Base-by-base conservation (phyloP, 345 rosid species). In the Salix udensis region DNA sequence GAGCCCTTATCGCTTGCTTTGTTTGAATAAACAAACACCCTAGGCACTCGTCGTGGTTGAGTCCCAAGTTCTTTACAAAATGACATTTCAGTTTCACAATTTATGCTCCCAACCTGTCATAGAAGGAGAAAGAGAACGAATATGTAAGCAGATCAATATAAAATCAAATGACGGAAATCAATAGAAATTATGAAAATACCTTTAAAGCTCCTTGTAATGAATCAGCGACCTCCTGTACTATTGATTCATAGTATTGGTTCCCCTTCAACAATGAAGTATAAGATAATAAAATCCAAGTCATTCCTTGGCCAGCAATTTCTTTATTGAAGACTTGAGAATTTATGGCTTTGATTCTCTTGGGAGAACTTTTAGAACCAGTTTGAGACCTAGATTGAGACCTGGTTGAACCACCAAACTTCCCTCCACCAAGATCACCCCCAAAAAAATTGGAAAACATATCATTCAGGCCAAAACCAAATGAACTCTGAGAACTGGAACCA, bases 221-320 rank as follows among this genome's bases (percentile, higher is more conserved):
- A 75, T 67, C 84, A 72, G 88, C 85, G 58, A 87, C 97, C 86
- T 96, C 94, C 78, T 82, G 89, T 21, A 88, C 36, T 5, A 74
- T 71, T 5, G 94, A 90, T 72, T 93, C 96, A 78, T 85, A 83
- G 83, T 86, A 78, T 77, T 84, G 83, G 15, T 77, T 84, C 73
- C 87, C 87, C 77, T 78, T 89, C 78, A 80, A 73, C 13, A 88
- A 76, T 42, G 95, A 86, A 53, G 87, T 83, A 77, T 88, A 79
- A 26, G 90, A 90, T 68, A 92, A 78, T 79, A 96, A 79, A 84
- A 96, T 88, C 99, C 98, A 96, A 62, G 93, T 90, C 94, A 93
- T 89, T 60, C 99, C 98, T 83, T 84, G 86, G 75, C 86, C 90
- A 50, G 66, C 24, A 70, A 96, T 76, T 78, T 93, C 97, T 72